Evolutionary conservation across 2,329 filamentous ascomycete genomes (phyloP), one percentile per base, ranked within the genome.

Genomic region (Domatiomyces globalis): DNA sequence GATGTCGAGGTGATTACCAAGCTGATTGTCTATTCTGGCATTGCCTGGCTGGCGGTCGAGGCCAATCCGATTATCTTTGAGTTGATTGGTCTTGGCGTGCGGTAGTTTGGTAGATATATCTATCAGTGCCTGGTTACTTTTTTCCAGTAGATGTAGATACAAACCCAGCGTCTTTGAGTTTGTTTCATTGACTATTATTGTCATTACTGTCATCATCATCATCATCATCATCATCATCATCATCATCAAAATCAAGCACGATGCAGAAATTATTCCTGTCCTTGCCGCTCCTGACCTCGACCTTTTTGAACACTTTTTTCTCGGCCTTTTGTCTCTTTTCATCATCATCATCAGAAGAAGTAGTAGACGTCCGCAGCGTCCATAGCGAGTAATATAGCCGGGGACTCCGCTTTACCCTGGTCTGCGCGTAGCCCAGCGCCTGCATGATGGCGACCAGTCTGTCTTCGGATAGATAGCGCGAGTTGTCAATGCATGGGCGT

Each of bases 1-100:
- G 92, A 98, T 68, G 90, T 96, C n/a, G 92, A 98, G 68, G 90
- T 98, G 42, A 85, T 98, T 39, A 96, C 92, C 4, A 96, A 95
- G 70, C 69, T 98, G 54, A 85, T 98, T 61, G 87, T 98, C 20
- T 98, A 98, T 71, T 78, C 84, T 53, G 92, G 90, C 87, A 94
- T 95, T 66, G 87, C 76, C 49, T 88, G 83, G 81, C 72, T 94
- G 54, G 85, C 86, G 2, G 81, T 87, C 1, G 85, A 86, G 59
- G 73, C 77, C n/a, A 82, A 84, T 57, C 85, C 85, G 0, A 71
- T 86, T 22, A 66, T 87, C 43, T 89, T 92, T 63, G 78, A 87
- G 63, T 57, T 54, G 36, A 4, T 57, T 43, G 56, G 59, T n/a
- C 51, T 58, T 6, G 53, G 51, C 25, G 46, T 57, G 12, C 43